Evolutionary conservation across 768 basidiomycete genomes (phyloP).

Genomic region (Tylopilus sp.): DNA sequence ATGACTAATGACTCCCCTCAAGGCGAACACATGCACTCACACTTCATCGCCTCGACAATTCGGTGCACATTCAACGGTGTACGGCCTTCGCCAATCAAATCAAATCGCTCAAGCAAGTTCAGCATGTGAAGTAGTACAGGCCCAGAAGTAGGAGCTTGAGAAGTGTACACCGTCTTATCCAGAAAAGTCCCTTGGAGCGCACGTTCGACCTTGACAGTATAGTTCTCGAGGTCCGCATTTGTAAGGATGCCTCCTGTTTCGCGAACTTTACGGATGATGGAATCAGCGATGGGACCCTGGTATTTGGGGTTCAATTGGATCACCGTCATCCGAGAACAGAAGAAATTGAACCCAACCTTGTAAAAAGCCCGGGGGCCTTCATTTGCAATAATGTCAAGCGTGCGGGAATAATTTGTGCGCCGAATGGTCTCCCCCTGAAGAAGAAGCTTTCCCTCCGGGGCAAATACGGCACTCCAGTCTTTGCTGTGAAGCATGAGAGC

Average conservation of each 20-base stretch:
- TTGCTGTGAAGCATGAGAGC: conserved; percentile 61
- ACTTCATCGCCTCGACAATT: conserved; percentile 83
- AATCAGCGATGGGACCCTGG: conserved; percentile 79
- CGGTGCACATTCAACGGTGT: conserved; percentile 74
- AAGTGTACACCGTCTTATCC: conserved; percentile 77
- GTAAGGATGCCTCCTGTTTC: conserved; percentile 78
- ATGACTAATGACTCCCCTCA: conserved; percentile 3
- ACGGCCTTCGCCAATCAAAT: conserved; percentile 44
- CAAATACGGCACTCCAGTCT: conserved; percentile 83
- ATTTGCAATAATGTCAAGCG: conserved; percentile 68
- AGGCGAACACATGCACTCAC: conserved; percentile 37
- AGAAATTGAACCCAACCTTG: conserved; percentile 40
- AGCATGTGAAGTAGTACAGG: conserved; percentile 90
- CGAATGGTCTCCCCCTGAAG: conserved; percentile 71
- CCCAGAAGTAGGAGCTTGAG: conserved; percentile 82
- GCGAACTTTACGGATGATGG: conserved; percentile 67
- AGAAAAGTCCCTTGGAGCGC: conserved; percentile 79
- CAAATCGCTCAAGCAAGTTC: conserved; percentile 83
- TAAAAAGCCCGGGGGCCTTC: conserved; percentile 85
- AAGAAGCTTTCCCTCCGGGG: conserved; percentile 67
- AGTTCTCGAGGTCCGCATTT: conserved; percentile 67
- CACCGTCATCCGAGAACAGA: conserved; percentile 4
- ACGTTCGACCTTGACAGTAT: conserved; percentile 61
- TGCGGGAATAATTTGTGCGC: conserved; percentile 72
- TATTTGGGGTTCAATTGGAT: conserved; percentile 13